Evolutionary conservation across 2,329 filamentous ascomycete genomes (phyloP).

Genomic region (Fusarium phyllophilum): DNA sequence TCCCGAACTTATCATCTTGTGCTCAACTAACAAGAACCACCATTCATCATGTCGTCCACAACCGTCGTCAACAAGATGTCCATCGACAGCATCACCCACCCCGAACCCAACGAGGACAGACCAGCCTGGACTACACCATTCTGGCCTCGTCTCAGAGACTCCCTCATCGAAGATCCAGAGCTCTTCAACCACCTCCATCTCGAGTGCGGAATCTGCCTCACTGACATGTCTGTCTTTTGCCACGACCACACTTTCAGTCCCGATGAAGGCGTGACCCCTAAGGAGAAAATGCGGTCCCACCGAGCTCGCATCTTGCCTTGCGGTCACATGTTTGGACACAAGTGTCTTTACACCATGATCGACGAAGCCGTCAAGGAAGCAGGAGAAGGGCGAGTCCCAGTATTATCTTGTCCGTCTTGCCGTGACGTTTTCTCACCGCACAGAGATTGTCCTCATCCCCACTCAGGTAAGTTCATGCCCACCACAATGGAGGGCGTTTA

Average conservation of each 20-base stretch:
- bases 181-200: conserved; percentile 1
- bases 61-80: not conserved
- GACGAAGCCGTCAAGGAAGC: not conserved
- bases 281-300: not conserved
- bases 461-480: conserved; percentile 15
- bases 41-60: not conserved
- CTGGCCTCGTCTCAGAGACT: conserved; percentile 22
- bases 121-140: not conserved
- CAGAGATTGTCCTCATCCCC: not conserved
- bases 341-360: not conserved
- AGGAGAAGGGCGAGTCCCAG: not conserved
- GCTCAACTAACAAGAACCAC: not conserved
- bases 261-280: not conserved
- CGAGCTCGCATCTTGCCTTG: conserved; percentile 24
- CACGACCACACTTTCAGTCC: conserved; percentile 5
- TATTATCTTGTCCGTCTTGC: conserved; percentile 3
- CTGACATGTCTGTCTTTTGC: conserved; percentile 20
- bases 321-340: conserved; percentile 35
- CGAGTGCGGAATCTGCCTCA: conserved; percentile 19
- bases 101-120: not conserved
- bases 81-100: conserved; percentile 1
- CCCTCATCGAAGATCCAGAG: not conserved
- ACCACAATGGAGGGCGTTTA: not conserved
- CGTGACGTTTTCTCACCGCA: not conserved
- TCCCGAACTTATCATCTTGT: not conserved